phyloP scores from a whole-genome alignment of 352 stramenopile species.

The Pythium guiyangense region DNA sequence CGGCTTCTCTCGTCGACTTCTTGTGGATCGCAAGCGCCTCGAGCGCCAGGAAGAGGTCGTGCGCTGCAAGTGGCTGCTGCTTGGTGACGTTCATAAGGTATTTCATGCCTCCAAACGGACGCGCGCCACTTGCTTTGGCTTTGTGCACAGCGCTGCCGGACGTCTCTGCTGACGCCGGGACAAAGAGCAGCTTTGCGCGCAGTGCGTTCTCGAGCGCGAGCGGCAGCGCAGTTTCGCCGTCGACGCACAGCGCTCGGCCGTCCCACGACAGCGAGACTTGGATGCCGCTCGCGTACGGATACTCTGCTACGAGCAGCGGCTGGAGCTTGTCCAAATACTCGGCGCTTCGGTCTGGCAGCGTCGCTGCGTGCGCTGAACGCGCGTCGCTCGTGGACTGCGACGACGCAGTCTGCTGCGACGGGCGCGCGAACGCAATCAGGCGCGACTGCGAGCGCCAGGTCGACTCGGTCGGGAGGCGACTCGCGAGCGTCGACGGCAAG shows the following conservation, averaged over 20 bases:
- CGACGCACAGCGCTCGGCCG: conserved; percentile 31
- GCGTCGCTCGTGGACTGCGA: not conserved
- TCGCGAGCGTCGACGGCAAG: not conserved
- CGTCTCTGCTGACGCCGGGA: conserved; percentile 2
- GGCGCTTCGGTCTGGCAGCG: not conserved
- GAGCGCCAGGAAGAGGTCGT: conserved; percentile 46
- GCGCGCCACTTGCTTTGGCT: conserved; percentile 7
- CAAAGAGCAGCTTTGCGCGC: conserved; percentile 35
- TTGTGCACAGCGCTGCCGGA: not conserved
- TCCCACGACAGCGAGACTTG: conserved; percentile 43
- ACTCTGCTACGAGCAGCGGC: conserved; percentile 21
- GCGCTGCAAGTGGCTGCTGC: conserved; percentile 29
- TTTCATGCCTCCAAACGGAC: conserved; percentile 52
- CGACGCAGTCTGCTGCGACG: not conserved
- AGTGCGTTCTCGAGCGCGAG: conserved; percentile 37
- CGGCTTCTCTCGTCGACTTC: conserved; percentile 19
- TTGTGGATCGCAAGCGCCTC: conserved; percentile 52
- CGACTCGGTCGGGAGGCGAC: conserved; percentile 6
- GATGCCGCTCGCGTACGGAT: conserved; percentile 16
- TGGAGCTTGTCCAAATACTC: conserved; percentile 25
- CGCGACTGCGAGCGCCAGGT: conserved; percentile 1
- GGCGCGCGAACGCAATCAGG: conserved; percentile 8
- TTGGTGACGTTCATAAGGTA: conserved; percentile 30
- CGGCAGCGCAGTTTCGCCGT: conserved; percentile 21
- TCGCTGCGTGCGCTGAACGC: not conserved